Evolutionary conservation across 2,329 filamentous ascomycete genomes (phyloP).

Genomic region (Elsinoe batatas): DNA sequence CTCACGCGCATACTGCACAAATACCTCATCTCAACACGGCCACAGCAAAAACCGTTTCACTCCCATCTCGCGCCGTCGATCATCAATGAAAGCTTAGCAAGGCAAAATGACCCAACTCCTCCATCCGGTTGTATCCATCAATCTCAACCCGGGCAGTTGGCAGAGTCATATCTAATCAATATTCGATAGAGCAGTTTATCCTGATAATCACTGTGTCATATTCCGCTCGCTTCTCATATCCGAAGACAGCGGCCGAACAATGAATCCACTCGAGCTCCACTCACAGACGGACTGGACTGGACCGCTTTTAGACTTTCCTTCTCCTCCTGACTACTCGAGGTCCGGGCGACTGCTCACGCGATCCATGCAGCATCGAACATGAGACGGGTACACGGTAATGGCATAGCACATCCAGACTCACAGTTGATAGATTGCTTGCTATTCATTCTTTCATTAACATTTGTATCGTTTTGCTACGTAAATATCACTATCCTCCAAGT

Average conservation of each 20-base stretch:
- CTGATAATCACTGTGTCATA: neutral
- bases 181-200: constrained; percentile 4
- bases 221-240: neutral
- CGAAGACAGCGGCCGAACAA: neutral
- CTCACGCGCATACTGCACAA: neutral
- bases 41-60: constrained; percentile 1
- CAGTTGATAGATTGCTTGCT: neutral
- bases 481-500: neutral
- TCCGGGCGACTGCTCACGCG: neutral
- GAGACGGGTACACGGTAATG: neutral
- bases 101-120: neutral
- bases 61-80: constrained; percentile 9
- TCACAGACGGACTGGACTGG: neutral
- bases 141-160: neutral
- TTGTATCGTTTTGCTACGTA: neutral
- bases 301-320: neutral
- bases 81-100: constrained; percentile 10
- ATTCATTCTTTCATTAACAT: neutral
- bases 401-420: neutral
- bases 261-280: neutral
- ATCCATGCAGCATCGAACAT: neutral
- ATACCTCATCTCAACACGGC: neutral
- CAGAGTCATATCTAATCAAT: constrained; percentile 9
- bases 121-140: neutral
- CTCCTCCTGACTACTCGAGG: neutral